Percentiles rank a stretch among this genome's conserved stretches.
Evolutionary conservation across 2,329 filamentous ascomycete species (phyloP).

Genomic region (Fonsecaea erecta): DNA sequence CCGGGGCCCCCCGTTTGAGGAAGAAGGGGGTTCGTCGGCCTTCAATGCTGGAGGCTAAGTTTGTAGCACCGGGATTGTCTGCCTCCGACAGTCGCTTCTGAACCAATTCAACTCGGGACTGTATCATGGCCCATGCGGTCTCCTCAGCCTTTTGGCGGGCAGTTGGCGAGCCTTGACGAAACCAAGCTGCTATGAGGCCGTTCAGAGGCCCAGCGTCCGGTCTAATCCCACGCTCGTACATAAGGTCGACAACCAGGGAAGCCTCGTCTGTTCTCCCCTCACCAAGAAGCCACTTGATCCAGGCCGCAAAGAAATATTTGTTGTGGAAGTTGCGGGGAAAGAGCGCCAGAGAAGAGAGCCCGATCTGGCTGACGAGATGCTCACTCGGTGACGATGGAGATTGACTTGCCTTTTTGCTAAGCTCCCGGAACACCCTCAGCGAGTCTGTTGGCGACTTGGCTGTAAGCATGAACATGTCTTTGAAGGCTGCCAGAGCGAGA

Average conservation of each 20-base stretch:
- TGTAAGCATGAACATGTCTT: slow-evolving; percentile 81
- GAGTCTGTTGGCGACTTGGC: slow-evolving; percentile 51
- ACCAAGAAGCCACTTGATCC: slow-evolving; percentile 82
- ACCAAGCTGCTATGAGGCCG: slow-evolving; percentile 77
- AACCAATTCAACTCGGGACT: slow-evolving; percentile 68
- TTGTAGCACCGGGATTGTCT: background rate
- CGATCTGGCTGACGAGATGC: slow-evolving; percentile 53
- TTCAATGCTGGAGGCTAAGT: slow-evolving; percentile 8
- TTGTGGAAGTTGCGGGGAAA: slow-evolving; percentile 65
- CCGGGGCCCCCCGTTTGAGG: slow-evolving; percentile 52
- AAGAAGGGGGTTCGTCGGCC: slow-evolving; percentile 43
- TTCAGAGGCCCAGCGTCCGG: slow-evolving; percentile 79
- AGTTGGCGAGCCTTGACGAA: slow-evolving; percentile 64
- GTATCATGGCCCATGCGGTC: slow-evolving; percentile 78
- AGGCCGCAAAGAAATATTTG: slow-evolving; percentile 83
- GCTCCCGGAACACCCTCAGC: slow-evolving; percentile 46
- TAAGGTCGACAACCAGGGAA: slow-evolving; percentile 72
- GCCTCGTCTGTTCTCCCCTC: slow-evolving; percentile 73
- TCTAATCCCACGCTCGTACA: slow-evolving; percentile 70
- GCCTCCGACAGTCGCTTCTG: slow-evolving; percentile 39
- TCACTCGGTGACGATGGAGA: slow-evolving; percentile 42
- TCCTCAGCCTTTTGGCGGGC: slow-evolving; percentile 67
- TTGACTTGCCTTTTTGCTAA: slow-evolving; percentile 22
- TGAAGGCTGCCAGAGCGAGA: slow-evolving; percentile 75
- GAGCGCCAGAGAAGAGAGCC: slow-evolving; percentile 55